Evolutionary conservation across 2,329 filamentous ascomycete species (phyloP).

Genomic region (Phyllachora maydis): DNA sequence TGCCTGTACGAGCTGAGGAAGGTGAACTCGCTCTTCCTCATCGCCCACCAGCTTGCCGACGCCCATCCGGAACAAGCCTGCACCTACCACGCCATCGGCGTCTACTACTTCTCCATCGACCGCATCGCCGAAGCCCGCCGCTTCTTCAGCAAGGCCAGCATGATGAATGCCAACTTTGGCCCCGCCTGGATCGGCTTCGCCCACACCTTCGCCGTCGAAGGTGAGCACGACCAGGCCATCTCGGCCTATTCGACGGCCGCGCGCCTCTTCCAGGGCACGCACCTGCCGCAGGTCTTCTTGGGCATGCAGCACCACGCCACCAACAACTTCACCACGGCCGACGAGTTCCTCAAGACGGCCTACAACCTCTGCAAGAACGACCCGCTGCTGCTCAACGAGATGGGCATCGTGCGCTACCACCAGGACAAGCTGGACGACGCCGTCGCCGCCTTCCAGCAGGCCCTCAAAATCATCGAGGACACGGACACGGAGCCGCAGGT

Average conservation of each 20-base stretch:
- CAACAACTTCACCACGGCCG: slow-evolving; percentile 82
- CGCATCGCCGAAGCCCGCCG: slow-evolving; percentile 84
- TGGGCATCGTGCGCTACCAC: slow-evolving; percentile 91
- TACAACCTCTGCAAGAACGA: slow-evolving; percentile 69
- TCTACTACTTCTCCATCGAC: slow-evolving; percentile 79
- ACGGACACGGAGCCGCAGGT: slow-evolving; percentile 67
- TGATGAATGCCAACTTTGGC: slow-evolving; percentile 95
- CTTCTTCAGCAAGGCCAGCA: slow-evolving; percentile 92
- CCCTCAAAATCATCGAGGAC: slow-evolving; percentile 57
- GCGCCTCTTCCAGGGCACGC: slow-evolving; percentile 86
- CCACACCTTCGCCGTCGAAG: slow-evolving; percentile 92
- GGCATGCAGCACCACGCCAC: slow-evolving; percentile 97
- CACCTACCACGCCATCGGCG: slow-evolving; percentile 84
- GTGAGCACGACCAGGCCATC: slow-evolving; percentile 95
- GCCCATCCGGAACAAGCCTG: slow-evolving; percentile 78
- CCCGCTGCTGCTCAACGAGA: slow-evolving; percentile 80
- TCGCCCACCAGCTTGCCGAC: slow-evolving; percentile 84
- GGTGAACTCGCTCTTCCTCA: slow-evolving; percentile 76
- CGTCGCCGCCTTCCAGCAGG: slow-evolving; percentile 54
- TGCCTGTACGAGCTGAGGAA: slow-evolving; percentile 74
- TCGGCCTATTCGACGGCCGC: slow-evolving; percentile 94
- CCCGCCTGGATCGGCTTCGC: slow-evolving; percentile 98
- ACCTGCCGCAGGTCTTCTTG: slow-evolving; percentile 84
- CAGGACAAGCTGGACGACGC: slow-evolving; percentile 62
- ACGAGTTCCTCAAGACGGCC: slow-evolving; percentile 84